These are phyloP conservation scores for Mrakia blollopis DNA, from an alignment of 768 basidiomycete species.

Conservation along the genomic window DNA sequence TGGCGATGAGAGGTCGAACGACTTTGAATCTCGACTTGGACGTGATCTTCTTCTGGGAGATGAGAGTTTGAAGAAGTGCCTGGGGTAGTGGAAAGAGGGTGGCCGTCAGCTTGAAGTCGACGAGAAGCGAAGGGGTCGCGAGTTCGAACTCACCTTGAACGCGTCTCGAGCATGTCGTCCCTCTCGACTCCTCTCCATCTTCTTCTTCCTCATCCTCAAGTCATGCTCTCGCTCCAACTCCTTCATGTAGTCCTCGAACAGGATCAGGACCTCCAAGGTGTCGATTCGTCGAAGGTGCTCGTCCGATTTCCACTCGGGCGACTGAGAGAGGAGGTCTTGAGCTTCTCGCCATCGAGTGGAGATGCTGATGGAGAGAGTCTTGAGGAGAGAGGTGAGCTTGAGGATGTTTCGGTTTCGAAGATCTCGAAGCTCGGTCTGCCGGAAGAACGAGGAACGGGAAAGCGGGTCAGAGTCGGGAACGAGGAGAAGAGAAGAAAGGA, in stretches of 20 bases:
- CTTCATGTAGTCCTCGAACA: slow-evolving; percentile 90
- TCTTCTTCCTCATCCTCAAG: slow-evolving; percentile 69
- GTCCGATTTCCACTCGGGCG: slow-evolving; percentile 73
- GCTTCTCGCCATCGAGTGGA: slow-evolving; percentile 89
- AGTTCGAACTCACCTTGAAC: slow-evolving; percentile 60
- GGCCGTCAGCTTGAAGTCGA: not conserved
- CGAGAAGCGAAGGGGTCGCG: not conserved
- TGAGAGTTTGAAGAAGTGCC: slow-evolving; percentile 68
- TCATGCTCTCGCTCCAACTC: slow-evolving; percentile 87
- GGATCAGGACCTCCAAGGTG: slow-evolving; percentile 81
- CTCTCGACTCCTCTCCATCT: slow-evolving; percentile 75
- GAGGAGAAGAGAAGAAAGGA: not conserved
- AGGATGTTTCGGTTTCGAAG: slow-evolving; percentile 59
- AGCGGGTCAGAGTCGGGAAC: no score
- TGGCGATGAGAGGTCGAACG: slow-evolving; percentile 67
- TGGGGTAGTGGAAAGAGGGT: slow-evolving; percentile 39
- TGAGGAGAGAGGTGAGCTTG: slow-evolving; percentile 79
- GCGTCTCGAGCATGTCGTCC: slow-evolving; percentile 87
- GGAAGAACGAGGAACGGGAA: not conserved
- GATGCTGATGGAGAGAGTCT: slow-evolving; percentile 80
- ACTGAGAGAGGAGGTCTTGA: slow-evolving; percentile 66
- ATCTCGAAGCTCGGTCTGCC: slow-evolving; percentile 38
- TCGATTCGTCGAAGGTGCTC: slow-evolving; percentile 74
- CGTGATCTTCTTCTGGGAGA: slow-evolving; percentile 61
- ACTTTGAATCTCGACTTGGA: slow-evolving; percentile 89